Evolutionary conservation across 352 stramenopile species (phyloP).

Genomic region (Globisporangium recalcitrans): DNA sequence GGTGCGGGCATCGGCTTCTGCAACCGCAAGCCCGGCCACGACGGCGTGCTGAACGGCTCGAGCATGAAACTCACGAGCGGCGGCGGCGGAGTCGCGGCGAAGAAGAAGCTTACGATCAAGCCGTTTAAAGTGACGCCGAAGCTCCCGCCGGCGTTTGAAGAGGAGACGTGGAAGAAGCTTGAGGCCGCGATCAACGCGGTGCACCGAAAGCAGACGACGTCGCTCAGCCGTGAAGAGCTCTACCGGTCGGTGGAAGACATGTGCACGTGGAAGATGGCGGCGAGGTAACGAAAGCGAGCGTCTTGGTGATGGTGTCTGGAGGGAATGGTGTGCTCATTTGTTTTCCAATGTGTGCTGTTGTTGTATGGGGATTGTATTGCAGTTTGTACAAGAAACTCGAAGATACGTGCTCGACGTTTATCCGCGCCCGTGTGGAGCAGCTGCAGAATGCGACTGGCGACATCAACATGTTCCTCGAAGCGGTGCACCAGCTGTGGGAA

Average conservation of each 20-base stretch:
- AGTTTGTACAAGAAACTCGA: constrained; percentile 68
- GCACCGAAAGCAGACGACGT: constrained; percentile 59
- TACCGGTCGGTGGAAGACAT: constrained; percentile 86
- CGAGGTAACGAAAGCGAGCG: constrained; percentile 24
- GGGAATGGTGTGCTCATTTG: neutral
- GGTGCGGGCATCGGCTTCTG: constrained; percentile 12
- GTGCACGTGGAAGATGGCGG: constrained; percentile 91
- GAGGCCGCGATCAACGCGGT: constrained; percentile 58
- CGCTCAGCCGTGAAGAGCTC: constrained; percentile 73
- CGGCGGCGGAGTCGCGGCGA: constrained; percentile 8
- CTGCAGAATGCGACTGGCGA: constrained; percentile 59
- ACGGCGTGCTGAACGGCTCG: constrained; percentile 14
- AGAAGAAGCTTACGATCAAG: constrained; percentile 86
- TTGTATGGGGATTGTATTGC: neutral
- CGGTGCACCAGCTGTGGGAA: constrained; percentile 80
- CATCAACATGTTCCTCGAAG: constrained; percentile 65
- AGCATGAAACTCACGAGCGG: constrained; percentile 12
- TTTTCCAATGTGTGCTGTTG: neutral
- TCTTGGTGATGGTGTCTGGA: neutral
- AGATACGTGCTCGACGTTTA: constrained; percentile 62
- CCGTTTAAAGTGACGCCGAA: constrained; percentile 77
- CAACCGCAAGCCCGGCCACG: constrained; percentile 12
- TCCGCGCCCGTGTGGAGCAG: constrained; percentile 45
- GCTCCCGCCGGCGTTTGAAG: constrained; percentile 69
- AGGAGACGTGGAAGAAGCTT: constrained; percentile 73